These are phyloP conservation scores for Claviceps arundinis DNA, from an alignment of 2,329 filamentous ascomycete species.

Conservation along the genomic window DNA sequence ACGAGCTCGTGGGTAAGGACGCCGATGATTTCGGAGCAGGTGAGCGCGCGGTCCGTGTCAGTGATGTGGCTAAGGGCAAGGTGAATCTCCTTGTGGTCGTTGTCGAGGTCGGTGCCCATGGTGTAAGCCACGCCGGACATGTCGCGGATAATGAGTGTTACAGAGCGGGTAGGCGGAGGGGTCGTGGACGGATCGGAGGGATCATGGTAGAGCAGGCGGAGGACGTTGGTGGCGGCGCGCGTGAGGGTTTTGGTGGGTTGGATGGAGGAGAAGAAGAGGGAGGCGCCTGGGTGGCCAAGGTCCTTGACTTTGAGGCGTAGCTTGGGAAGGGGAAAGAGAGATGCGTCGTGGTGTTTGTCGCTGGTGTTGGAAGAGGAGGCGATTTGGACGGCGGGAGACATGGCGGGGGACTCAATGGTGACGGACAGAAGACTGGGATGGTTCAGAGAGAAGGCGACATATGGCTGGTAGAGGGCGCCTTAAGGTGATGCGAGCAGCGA, in stretches of 20 bases:
- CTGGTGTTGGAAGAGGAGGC: background rate
- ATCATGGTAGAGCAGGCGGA: conserved; percentile 56
- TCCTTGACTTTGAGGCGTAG: conserved; percentile 48
- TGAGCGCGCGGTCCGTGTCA: conserved; percentile 28
- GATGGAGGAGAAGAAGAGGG: conserved; percentile 53
- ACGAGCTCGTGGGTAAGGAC: conserved; percentile 88
- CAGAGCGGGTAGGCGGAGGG: conserved; percentile 58
- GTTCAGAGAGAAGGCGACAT: background rate
- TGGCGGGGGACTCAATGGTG: conserved; percentile 8
- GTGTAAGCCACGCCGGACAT: conserved; percentile 88
- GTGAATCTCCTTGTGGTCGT: conserved; percentile 88
- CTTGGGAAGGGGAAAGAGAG: conserved; percentile 33
- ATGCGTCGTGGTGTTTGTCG: background rate
- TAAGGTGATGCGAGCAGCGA: background rate
- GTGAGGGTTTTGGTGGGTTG: conserved; percentile 50
- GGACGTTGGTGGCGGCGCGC: conserved; percentile 51
- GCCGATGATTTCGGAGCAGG: conserved; percentile 55
- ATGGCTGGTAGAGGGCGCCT: background rate
- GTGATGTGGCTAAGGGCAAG: conserved; percentile 66
- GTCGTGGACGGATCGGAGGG: conserved; percentile 27
- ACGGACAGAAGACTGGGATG: background rate
- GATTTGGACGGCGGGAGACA: conserved; percentile 14
- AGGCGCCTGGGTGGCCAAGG: conserved; percentile 44
- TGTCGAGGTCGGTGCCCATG: conserved; percentile 62
- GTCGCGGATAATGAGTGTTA: conserved; percentile 67